Percentiles rank a stretch among this genome's conserved stretches.
Conservation (phyloP, 2,329 filamentous ascomycete genomes). For the Microsporum audouinii region DNA sequence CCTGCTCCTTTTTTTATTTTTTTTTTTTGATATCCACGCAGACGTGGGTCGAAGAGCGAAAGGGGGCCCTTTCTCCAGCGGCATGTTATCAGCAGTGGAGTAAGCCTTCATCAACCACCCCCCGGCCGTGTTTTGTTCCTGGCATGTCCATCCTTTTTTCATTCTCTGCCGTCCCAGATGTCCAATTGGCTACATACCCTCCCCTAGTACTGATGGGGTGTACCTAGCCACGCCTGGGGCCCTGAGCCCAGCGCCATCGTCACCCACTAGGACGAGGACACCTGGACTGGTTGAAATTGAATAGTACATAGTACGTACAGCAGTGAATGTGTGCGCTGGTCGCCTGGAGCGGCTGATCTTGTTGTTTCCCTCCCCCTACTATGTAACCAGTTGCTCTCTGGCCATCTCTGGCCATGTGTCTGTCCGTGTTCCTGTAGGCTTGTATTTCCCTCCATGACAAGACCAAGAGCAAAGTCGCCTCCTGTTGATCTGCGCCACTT, state of each 20-base stretch:
- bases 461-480: not conserved
- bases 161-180: not conserved
- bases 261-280: not conserved
- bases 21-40: not conserved
- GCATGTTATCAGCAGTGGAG: not conserved
- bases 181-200: not conserved
- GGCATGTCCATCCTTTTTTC: not conserved
- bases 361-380: too few species aligned
- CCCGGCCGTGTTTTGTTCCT: slow-evolving; percentile 1
- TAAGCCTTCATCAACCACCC: not conserved
- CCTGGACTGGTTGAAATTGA: not conserved
- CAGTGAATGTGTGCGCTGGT: too few species aligned
- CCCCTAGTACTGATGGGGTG: not conserved
- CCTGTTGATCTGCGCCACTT: not conserved
- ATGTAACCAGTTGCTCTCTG: too few species aligned
- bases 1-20: not conserved
- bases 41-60: not conserved
- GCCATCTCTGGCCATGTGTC: too few species aligned
- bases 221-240: not conserved
- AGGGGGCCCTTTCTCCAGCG: not conserved
- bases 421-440: too few species aligned
- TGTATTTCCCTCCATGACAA: not conserved
- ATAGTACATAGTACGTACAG: too few species aligned
- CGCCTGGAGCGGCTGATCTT: too few species aligned
- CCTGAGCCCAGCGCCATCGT: not conserved